phyloP scores from a whole-genome alignment of 805 yeast species.

The Zygotorulaspora florentina region DNA sequence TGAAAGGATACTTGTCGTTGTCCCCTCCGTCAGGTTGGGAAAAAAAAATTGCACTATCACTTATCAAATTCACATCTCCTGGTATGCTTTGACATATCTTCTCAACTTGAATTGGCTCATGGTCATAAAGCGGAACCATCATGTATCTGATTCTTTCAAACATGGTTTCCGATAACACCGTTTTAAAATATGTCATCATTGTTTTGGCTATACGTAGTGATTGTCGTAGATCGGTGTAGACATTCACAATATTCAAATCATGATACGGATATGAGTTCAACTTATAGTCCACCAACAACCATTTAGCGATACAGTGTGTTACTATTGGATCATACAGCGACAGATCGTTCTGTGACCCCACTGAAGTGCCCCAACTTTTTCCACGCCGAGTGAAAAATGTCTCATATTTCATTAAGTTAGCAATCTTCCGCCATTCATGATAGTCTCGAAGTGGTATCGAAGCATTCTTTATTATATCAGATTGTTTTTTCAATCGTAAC shows the following conservation, averaged over 20 bases:
- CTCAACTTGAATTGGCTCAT: conserved; percentile 2
- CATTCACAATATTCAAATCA: conserved; percentile 45
- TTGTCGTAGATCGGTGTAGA: conserved; percentile 29
- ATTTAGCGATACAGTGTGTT: conserved; percentile 55
- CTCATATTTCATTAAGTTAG: conserved; percentile 17
- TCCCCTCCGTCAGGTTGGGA: conserved; percentile 6
- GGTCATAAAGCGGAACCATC: conserved; percentile 30
- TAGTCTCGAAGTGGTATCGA: conserved; percentile 17
- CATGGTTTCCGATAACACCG: conserved; percentile 17
- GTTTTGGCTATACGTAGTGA: conserved; percentile 17
- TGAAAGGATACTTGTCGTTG: conserved; percentile 6
- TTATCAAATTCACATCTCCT: conserved; percentile 17
- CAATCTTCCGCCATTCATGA: conserved; percentile 15
- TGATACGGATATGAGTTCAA: conserved; percentile 62
- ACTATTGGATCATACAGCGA: conserved; percentile 16
- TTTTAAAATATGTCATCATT: conserved; percentile 21
- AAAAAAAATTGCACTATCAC: conserved; percentile 17
- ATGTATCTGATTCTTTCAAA: conserved; percentile 25
- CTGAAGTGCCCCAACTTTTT: background rate
- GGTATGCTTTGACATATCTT: conserved; percentile 16
- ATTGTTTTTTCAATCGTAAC: conserved; percentile 8
- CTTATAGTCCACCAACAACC: conserved; percentile 67
- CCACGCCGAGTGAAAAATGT: conserved; percentile 15
- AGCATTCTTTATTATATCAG: conserved; percentile 7
- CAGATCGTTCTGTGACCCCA: conserved; percentile 5